Evolutionary conservation across 192 early-diverging fungal species (phyloP), one percentile per base, ranked within the genome.

Genomic region (Umbelopsis ramanniana): DNA sequence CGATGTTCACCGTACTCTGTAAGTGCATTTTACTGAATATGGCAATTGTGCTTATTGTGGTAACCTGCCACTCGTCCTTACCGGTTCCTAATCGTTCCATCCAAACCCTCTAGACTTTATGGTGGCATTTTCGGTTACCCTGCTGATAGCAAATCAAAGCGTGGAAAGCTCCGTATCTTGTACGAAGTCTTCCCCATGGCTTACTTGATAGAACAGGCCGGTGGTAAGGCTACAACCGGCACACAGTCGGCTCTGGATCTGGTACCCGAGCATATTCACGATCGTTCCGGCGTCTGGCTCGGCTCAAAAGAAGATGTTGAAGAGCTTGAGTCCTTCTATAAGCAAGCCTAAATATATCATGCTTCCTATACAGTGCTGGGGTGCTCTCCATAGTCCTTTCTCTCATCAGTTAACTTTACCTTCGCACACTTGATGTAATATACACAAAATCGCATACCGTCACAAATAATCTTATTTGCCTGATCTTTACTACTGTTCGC

Each of bases 111-210:
- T 19, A 63, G 57, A 26, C 33, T 63, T 29, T 63, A 63, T 35
- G 73, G 73, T 67, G 90, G 90, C 55, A 82, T 92, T 45, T 92
- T 92, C 76, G 80, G 88, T 83, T 92, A 92, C 75, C 91, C 91
- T 4, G 85, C 83, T 66, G 82, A 84, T 74, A 73, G 74, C 45
- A 84, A 84, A 81, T 93, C 92, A 57, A 89, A 88, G 84, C 85
- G 87, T 17, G 95, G 93, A 79, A 99, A 99, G 81, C 92, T 99
- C 71, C 89, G 97, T 72, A 88, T 99, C 52, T 84, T 99, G 53
- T 99, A 99, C 83, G 97, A 99, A 85, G 94, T 94, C 78, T 99
- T 97, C 87, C 97, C 96, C n/a, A 99, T 99, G 97, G 90, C 95
- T 0, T 93, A 91, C 70, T 81, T 99, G 52, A 83, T 94, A 52